Evolutionary conservation across 2,329 filamentous ascomycete species (phyloP).

Genomic region (Lachnellula arida): DNA sequence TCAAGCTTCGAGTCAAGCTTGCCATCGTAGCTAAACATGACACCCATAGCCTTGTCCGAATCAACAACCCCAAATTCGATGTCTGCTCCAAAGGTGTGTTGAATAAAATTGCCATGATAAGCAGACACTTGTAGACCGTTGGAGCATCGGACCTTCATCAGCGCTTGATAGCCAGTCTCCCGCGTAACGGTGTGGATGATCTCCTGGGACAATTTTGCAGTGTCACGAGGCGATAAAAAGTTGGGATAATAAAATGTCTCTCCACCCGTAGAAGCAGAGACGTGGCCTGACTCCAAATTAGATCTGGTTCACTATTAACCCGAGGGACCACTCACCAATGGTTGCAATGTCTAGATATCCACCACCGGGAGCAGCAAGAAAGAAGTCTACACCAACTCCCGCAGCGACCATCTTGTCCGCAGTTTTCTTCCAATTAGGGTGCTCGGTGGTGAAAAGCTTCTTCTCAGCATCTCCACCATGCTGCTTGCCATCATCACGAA

Average conservation of each 20-base stretch:
- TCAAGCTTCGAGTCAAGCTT: constrained; percentile 97
- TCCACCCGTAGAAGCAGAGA: constrained; percentile 84
- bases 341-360: constrained; percentile 92
- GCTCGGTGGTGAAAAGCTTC: constrained; percentile 86
- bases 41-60: constrained; percentile 86
- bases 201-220: constrained; percentile 77
- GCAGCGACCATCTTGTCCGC: constrained; percentile 83
- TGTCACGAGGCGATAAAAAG: constrained; percentile 83
- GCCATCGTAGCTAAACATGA: constrained; percentile 92
- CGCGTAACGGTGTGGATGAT: constrained; percentile 80
- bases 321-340: constrained; percentile 55
- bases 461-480: constrained; percentile 85
- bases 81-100: constrained; percentile 92
- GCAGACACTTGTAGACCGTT: constrained; percentile 88
- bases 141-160: constrained; percentile 98
- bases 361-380: constrained; percentile 84
- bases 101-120: constrained; percentile 96
- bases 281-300: constrained; percentile 55
- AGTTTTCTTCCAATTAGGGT: constrained; percentile 79
- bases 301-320: constrained; percentile 4
- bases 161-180: constrained; percentile 89
- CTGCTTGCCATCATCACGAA: constrained; percentile 84
- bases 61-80: constrained; percentile 91
- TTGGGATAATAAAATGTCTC: constrained; percentile 97
- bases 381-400: constrained; percentile 89